A percentile compares a stretch with the other conserved stretches of the same genome.
Evolutionary conservation across 768 basidiomycete genomes (phyloP).

Genomic region (Collybia mongolica): DNA sequence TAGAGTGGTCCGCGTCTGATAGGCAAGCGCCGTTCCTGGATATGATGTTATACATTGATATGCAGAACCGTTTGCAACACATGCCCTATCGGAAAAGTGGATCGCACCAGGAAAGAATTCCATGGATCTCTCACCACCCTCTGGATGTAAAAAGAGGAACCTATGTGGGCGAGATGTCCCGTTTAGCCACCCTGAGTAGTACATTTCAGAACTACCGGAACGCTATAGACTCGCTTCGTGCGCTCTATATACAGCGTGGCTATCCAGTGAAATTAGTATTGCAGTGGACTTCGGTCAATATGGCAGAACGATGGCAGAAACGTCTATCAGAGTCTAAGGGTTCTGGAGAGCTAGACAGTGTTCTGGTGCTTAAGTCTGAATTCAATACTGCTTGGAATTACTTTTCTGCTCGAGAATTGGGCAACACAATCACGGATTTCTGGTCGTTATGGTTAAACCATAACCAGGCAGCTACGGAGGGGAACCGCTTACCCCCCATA

Average conservation of each 20-base stretch:
- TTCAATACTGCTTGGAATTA: constrained; percentile 32
- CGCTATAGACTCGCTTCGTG: constrained; percentile 18
- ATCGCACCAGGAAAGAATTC: constrained; percentile 21
- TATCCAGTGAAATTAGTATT: constrained; percentile 25
- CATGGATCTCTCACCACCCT: constrained; percentile 15
- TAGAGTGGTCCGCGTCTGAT: constrained; percentile 14
- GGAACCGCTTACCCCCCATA: background rate
- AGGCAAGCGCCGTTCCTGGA: constrained; percentile 22
- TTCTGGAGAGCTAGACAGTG: constrained; percentile 10
- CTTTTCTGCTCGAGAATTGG: constrained; percentile 27
- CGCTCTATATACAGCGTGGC: constrained; percentile 26
- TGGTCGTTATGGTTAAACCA: constrained; percentile 18
- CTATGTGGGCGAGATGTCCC: constrained; percentile 17
- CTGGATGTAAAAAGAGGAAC: constrained; percentile 16
- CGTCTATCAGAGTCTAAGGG: constrained; percentile 9
- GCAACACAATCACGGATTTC: constrained; percentile 21
- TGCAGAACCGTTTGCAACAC: constrained; percentile 5
- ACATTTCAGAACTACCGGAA: constrained; percentile 21
- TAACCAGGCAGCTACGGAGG: background rate
- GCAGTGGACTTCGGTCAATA: constrained; percentile 21
- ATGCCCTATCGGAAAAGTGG: constrained; percentile 14
- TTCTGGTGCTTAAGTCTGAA: constrained; percentile 28
- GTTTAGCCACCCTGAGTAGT: constrained; percentile 24
- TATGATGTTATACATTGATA: constrained; percentile 23
- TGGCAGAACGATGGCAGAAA: constrained; percentile 25